These are phyloP conservation scores for Melampsora americana DNA, from an alignment of 1,284 basidiomycete genomes.

Conservation along the genomic window DNA sequence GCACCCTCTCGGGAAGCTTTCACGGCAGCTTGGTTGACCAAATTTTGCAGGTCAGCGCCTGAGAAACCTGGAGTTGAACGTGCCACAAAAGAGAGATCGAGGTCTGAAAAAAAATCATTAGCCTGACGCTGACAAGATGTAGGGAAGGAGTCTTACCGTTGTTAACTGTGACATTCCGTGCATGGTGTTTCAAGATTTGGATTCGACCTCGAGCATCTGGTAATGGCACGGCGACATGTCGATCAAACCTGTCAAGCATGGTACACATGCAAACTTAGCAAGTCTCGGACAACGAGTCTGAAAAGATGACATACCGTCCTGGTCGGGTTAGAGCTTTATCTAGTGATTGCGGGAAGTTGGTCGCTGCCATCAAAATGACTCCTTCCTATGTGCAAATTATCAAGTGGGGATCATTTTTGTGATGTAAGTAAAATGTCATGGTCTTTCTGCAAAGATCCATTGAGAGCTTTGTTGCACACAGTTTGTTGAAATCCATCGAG, in stretches of 20 bases:
- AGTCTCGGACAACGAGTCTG: not conserved
- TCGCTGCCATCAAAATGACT: conserved; percentile 59
- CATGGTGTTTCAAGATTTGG: conserved; percentile 83
- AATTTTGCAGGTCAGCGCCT: conserved; percentile 85
- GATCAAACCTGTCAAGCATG: conserved; percentile 64
- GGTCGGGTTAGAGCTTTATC: conserved; percentile 81
- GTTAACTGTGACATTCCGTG: conserved; percentile 70
- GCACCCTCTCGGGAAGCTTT: conserved; percentile 81
- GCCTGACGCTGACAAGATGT: not conserved
- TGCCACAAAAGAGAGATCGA: conserved; percentile 78
- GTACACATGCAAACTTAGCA: not conserved
- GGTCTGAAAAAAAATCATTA: conserved; percentile 57
- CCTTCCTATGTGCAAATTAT: conserved; percentile 27
- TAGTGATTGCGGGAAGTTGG: conserved; percentile 87
- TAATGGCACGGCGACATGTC: conserved; percentile 79
- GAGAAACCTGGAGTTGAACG: conserved; percentile 87
- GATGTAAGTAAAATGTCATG: not conserved
- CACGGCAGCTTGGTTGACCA: conserved; percentile 88
- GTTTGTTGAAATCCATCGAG: conserved; percentile 88
- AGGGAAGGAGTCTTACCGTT: conserved; percentile 57
- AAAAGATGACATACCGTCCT: conserved; percentile 60
- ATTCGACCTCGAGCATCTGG: conserved; percentile 78
- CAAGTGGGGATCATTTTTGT: not conserved
- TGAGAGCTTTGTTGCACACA: conserved; percentile 61
- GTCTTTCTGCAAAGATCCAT: not conserved